Percentiles rank a stretch among this genome's conserved stretches.
Evolutionary conservation across 345 rosid species (phyloP).

Genomic region (Lenwebbia sp.): DNA sequence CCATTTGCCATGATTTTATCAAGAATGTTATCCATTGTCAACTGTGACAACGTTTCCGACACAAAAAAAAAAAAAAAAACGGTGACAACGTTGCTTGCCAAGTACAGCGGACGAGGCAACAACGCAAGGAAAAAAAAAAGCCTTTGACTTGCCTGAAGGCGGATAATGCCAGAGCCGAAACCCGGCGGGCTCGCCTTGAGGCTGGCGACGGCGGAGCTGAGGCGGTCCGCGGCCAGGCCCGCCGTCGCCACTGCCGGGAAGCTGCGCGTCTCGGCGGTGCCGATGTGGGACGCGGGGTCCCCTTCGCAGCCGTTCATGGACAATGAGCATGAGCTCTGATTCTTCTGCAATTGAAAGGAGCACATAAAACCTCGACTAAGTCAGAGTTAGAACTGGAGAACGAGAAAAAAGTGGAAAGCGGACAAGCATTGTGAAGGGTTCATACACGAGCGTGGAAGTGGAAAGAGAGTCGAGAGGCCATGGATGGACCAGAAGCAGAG

Average conservation of each 20-base stretch:
- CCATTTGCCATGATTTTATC: neutral
- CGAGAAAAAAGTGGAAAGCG: neutral
- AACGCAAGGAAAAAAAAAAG: neutral
- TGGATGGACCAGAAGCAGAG: neutral
- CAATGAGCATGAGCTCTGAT: constrained; percentile 2
- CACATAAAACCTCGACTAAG: neutral
- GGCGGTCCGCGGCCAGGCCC: constrained; percentile 41
- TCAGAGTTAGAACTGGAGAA: neutral
- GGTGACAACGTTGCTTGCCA: neutral
- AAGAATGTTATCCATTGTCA: neutral
- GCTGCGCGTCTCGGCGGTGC: constrained; percentile 40
- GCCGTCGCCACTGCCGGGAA: constrained; percentile 38
- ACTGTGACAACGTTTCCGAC: neutral
- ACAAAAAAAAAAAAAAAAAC: too few species aligned
- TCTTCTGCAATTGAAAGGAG: neutral
- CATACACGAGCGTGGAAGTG: neutral
- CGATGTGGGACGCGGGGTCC: constrained; percentile 33
- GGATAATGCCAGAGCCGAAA: constrained; percentile 56
- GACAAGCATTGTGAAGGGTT: neutral
- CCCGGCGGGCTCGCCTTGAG: constrained; percentile 41
- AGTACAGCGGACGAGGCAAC: neutral
- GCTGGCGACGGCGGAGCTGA: constrained; percentile 31
- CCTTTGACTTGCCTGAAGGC: constrained; percentile 44
- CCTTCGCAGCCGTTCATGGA: constrained; percentile 80
- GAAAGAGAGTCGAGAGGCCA: neutral